Evolutionary conservation across 805 yeast species (phyloP).

Genomic region (Yarrowia alimentaria): DNA sequence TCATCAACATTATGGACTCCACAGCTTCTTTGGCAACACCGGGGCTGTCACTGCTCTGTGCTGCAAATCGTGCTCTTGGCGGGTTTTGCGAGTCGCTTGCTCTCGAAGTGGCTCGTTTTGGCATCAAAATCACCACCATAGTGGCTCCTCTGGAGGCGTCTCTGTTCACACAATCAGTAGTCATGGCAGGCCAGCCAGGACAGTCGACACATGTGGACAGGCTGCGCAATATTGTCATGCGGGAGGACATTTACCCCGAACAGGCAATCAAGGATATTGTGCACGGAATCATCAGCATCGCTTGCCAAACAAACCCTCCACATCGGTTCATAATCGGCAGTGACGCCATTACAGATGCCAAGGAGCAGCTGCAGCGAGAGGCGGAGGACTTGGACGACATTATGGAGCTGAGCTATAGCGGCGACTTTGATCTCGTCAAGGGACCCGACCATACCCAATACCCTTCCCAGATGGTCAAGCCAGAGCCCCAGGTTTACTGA

Average conservation of each 20-base stretch:
- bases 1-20: slow-evolving; percentile 19
- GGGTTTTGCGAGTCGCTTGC: slow-evolving; percentile 17
- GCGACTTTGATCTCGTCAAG: slow-evolving; percentile 6
- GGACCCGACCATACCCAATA: no score
- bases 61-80: slow-evolving; percentile 17
- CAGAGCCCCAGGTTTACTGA: no score
- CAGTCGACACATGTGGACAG: not conserved
- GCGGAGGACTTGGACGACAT: slow-evolving; percentile 24
- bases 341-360: slow-evolving; percentile 1
- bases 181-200: slow-evolving; percentile 5
- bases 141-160: slow-evolving; percentile 21
- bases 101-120: slow-evolving; percentile 14
- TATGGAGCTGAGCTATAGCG: slow-evolving; percentile 17
- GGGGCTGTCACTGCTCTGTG: not conserved
- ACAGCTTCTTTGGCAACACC: slow-evolving; percentile 6
- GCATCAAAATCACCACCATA: slow-evolving; percentile 15
- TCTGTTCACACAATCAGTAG: slow-evolving; percentile 10
- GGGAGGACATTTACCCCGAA: slow-evolving; percentile 13
- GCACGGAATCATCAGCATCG: slow-evolving; percentile 11
- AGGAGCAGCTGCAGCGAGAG: slow-evolving; percentile 7
- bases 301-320: slow-evolving; percentile 18
- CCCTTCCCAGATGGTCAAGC: no score
- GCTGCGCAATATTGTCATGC: not conserved
- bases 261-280: slow-evolving; percentile 19
- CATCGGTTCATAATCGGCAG: slow-evolving; percentile 18